A percentile compares a stretch with the other conserved stretches of the same genome.
Conservation (phyloP, 371 early-diverging fungal genomes). For the Chytridium lagenaria region DNA sequence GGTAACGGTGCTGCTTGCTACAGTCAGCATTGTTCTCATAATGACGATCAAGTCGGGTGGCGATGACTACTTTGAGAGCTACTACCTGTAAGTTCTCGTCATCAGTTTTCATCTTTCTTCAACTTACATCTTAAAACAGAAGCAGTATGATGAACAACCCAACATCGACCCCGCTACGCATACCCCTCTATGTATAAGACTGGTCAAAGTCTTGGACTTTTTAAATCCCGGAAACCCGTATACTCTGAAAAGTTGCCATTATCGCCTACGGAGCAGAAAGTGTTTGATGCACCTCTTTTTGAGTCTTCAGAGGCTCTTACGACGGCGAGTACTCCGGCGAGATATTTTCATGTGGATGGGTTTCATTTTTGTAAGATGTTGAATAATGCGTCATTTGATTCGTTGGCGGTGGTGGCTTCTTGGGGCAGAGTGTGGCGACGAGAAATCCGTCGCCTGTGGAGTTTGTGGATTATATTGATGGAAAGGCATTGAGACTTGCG, state of each 20-base stretch:
- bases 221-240: neutral
- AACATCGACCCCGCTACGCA: neutral
- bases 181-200: neutral
- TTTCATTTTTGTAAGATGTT: conserved; percentile 46
- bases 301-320: neutral
- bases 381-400: conserved; percentile 42
- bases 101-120: no score
- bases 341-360: conserved; percentile 25
- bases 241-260: neutral
- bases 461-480: conserved; percentile 2
- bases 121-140: neutral
- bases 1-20: neutral
- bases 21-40: neutral
- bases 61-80: neutral
- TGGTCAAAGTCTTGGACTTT: neutral
- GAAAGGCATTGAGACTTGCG: neutral
- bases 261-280: neutral
- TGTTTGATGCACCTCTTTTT: neutral
- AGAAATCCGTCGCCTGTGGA: conserved; percentile 28
- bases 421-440: conserved; percentile 28
- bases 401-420: conserved; percentile 22
- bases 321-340: neutral
- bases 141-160: neutral
- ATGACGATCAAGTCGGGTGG: neutral
- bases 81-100: neutral